These are phyloP conservation scores for Fusarium anguioides DNA, from an alignment of 2,329 filamentous ascomycete species.

Conservation along the genomic window DNA sequence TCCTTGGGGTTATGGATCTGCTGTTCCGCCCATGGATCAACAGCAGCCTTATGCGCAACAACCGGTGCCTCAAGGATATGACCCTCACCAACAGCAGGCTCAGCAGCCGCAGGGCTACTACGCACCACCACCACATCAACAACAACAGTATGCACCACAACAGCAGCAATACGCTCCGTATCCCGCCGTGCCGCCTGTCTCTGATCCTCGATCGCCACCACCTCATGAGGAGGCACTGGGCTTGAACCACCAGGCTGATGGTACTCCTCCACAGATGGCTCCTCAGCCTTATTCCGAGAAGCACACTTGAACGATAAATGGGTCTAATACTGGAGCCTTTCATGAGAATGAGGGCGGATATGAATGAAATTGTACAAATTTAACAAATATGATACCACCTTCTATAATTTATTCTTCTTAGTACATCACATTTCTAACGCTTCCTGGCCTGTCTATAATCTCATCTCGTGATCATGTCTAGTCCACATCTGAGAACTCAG, in stretches of 20 bases:
- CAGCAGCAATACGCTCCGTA: not conserved
- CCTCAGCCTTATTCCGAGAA: conserved; percentile 44
- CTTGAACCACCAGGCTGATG: conserved; percentile 49
- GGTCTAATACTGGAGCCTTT: not conserved
- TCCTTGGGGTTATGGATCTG: conserved; percentile 37
- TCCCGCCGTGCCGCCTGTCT: not conserved
- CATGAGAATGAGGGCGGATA: not conserved
- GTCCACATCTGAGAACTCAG: conserved; percentile 51
- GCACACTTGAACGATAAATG: not conserved
- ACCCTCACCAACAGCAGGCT: not conserved
- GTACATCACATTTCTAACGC: not conserved
- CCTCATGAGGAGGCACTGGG: conserved; percentile 47
- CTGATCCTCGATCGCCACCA: conserved; percentile 32
- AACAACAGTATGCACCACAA: conserved; percentile 1
- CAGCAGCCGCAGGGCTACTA: not conserved
- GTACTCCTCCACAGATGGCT: conserved; percentile 30
- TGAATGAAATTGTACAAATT: not conserved
- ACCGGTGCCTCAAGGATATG: not conserved
- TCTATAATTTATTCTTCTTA: conserved; percentile 10
- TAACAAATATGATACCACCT: conserved; percentile 37
- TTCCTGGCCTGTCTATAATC: not conserved
- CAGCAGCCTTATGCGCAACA: not conserved
- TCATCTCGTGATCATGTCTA: conserved; percentile 20
- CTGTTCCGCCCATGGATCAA: not conserved
- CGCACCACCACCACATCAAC: not conserved